Evolutionary conservation across 129 eudicot genomes (phyloP).

Genomic region (Artemisia annua): DNA sequence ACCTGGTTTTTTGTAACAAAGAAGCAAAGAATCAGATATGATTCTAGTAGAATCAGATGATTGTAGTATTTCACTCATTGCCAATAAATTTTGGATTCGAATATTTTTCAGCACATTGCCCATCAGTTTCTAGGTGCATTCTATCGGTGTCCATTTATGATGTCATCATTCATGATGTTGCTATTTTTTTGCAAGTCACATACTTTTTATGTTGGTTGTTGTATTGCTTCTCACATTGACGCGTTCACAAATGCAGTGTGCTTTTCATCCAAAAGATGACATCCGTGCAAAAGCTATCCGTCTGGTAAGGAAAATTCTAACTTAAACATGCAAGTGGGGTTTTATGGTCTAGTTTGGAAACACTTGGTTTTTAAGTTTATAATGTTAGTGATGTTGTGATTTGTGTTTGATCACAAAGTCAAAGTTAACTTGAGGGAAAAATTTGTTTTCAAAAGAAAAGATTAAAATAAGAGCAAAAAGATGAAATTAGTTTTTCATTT

Average conservation of each 20-base stretch:
- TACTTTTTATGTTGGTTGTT: no score
- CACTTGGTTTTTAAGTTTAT: background rate
- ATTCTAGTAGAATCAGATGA: no score
- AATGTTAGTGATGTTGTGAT: background rate
- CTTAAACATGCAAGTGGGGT: slow-evolving; percentile 16
- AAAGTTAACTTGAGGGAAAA: slow-evolving; percentile 4
- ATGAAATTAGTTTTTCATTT: no score
- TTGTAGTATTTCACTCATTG: no score
- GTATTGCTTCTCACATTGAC: slow-evolving; percentile 26
- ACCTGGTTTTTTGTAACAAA: no score
- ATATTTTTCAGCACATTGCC: no score
- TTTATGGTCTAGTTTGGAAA: slow-evolving; percentile 21
- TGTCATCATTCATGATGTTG: no score
- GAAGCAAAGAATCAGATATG: no score
- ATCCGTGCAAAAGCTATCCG: slow-evolving; percentile 88
- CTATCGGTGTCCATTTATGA: no score
- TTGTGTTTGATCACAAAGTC: slow-evolving; percentile 8
- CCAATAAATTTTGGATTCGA: no score
- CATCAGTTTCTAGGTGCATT: no score
- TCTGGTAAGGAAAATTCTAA: slow-evolving; percentile 51
- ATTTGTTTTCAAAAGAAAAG: slow-evolving; percentile 3
- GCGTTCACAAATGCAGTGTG: slow-evolving; percentile 65
- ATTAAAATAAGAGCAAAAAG: no score
- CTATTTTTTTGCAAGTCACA: background rate
- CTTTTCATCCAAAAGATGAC: slow-evolving; percentile 82